A percentile compares a stretch with the other conserved stretches of the same genome.
phyloP scores from a whole-genome alignment of 2,329 filamentous ascomycete species.

The Ophiocordyceps camponoti-floridani region DNA sequence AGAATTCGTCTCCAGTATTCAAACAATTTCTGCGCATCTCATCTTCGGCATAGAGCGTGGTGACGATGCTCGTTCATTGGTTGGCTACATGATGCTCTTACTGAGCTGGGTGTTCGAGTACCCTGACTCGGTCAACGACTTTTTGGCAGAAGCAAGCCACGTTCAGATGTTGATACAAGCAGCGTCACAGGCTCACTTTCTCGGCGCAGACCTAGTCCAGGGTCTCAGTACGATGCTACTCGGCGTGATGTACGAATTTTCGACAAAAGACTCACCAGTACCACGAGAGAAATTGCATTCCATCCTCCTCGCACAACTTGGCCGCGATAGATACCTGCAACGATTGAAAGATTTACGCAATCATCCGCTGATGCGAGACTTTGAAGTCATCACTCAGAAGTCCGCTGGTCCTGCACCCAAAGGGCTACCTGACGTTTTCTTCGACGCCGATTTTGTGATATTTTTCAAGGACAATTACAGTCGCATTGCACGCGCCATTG shows the following conservation, averaged over 20 bases:
- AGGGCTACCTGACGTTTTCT: constrained; percentile 61
- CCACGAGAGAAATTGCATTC: constrained; percentile 65
- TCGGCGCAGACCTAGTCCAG: constrained; percentile 50
- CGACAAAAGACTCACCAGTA: constrained; percentile 89
- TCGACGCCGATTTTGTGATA: constrained; percentile 74
- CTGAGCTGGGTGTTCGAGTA: constrained; percentile 87
- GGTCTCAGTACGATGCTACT: constrained; percentile 73
- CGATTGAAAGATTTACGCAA: constrained; percentile 61
- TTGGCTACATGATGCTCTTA: constrained; percentile 81
- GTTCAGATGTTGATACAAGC: constrained; percentile 72
- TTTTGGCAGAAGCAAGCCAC: constrained; percentile 80
- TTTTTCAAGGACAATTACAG: constrained; percentile 95
- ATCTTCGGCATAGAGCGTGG: constrained; percentile 57
- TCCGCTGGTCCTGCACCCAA: constrained; percentile 26
- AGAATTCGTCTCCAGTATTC: constrained; percentile 87
- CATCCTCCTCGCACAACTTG: constrained; percentile 58
- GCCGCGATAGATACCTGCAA: constrained; percentile 75
- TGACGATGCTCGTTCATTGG: constrained; percentile 60
- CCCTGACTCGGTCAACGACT: constrained; percentile 78
- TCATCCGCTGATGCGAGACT: constrained; percentile 68
- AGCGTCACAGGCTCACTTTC: constrained; percentile 38
- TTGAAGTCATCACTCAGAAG: constrained; percentile 67
- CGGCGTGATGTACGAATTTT: constrained; percentile 89
- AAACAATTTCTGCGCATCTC: constrained; percentile 74
- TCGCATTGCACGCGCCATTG: constrained; percentile 65